phyloP scores from a whole-genome alignment of 2,329 filamentous ascomycete genomes.

The Acrodontium crateriforme region DNA sequence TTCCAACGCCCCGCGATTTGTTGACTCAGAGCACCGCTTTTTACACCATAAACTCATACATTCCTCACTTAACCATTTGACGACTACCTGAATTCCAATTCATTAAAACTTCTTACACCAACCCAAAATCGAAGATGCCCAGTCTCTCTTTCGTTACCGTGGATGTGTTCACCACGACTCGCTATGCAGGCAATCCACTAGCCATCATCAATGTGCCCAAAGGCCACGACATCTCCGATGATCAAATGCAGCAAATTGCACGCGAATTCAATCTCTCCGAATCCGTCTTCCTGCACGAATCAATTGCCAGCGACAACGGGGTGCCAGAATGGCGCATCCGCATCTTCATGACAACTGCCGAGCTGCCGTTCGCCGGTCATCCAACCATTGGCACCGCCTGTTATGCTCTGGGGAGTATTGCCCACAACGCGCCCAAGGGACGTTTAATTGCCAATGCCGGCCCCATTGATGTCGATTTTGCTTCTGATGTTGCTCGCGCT shows the following conservation, averaged over 20 bases:
- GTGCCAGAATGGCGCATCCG: slow-evolving; percentile 31
- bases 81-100: no score
- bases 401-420: slow-evolving; percentile 27
- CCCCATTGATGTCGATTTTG: slow-evolving; percentile 27
- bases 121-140: no score
- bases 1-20: no score
- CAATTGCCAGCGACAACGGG: slow-evolving; percentile 8
- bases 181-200: slow-evolving; percentile 40
- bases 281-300: slow-evolving; percentile 39
- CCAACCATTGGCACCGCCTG: slow-evolving; percentile 43
- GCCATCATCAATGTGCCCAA: slow-evolving; percentile 39
- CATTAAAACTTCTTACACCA: no score
- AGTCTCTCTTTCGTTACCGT: slow-evolving; percentile 21
- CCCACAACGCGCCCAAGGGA: slow-evolving; percentile 16
- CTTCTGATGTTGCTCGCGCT: slow-evolving; percentile 40
- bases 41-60: no score
- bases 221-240: slow-evolving; percentile 26
- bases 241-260: slow-evolving; percentile 40
- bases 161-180: slow-evolving; percentile 36
- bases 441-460: slow-evolving; percentile 32
- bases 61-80: no score
- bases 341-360: slow-evolving; percentile 39
- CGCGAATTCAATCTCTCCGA: slow-evolving; percentile 46
- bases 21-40: no score
- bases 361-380: slow-evolving; percentile 45